These are phyloP conservation scores for Scedosporium aurantiacum DNA, from an alignment of 2,329 filamentous ascomycete genomes.

Conservation along the genomic window DNA sequence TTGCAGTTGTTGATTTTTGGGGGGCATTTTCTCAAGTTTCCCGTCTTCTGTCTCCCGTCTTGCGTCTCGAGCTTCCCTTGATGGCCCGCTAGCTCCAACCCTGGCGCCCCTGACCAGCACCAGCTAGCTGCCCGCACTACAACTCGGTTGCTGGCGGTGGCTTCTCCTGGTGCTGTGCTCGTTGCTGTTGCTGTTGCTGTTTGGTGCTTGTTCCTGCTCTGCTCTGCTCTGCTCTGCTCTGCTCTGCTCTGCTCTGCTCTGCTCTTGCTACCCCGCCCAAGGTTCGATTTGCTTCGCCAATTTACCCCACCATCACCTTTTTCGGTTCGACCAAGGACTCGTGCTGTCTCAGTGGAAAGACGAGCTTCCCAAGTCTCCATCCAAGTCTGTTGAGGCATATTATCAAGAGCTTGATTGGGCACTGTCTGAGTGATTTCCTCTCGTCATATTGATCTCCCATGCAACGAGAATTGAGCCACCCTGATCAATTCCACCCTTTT, in stretches of 20 bases:
- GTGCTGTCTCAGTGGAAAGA: neutral
- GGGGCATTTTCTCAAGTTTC: too few relatives aligned
- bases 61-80: neutral
- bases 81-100: neutral
- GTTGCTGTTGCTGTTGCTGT: too few relatives aligned
- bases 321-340: neutral
- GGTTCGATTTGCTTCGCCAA: neutral
- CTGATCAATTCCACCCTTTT: neutral
- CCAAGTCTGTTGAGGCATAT: conserved; percentile 14
- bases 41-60: neutral
- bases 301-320: conserved; percentile 1
- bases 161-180: too few relatives aligned
- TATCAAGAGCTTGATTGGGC: conserved; percentile 8
- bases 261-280: conserved; percentile 1
- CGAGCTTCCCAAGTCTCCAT: neutral
- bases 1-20: neutral
- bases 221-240: too few relatives aligned
- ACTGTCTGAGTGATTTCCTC: conserved; percentile 4
- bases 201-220: too few relatives aligned
- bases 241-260: neutral
- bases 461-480: conserved; percentile 7
- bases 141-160: too few relatives aligned
- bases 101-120: too few relatives aligned
- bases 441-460: neutral
- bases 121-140: too few relatives aligned